phyloP scores from a whole-genome alignment of 768 basidiomycete species.

The Chiua virens region DNA sequence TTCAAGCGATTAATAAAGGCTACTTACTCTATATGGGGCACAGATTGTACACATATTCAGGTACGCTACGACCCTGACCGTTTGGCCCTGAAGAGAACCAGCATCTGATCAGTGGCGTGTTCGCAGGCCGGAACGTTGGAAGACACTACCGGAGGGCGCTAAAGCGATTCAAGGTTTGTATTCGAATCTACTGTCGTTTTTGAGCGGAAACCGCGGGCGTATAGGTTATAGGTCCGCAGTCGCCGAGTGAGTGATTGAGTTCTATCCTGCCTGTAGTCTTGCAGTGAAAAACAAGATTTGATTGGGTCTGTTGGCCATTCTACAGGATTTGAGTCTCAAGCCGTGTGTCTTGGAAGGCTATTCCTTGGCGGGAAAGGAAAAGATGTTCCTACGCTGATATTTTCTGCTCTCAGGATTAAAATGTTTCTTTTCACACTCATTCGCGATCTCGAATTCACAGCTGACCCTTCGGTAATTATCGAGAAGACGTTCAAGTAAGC shows the following conservation, averaged over 20 bases:
- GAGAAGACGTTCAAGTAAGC: conserved; percentile 66
- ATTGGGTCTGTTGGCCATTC: conserved; percentile 4
- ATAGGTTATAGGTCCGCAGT: conserved; percentile 64
- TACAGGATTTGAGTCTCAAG: not conserved
- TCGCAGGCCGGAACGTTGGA: conserved; percentile 55
- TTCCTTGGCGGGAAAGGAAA: not conserved
- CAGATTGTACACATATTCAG: conserved; percentile 63
- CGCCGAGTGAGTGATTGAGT: conserved; percentile 48
- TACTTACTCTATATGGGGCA: conserved; percentile 56
- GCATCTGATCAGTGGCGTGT: conserved; percentile 22
- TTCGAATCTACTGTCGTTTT: conserved; percentile 54
- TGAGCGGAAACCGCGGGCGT: conserved; percentile 58
- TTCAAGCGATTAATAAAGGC: conserved; percentile 59
- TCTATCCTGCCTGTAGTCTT: not conserved
- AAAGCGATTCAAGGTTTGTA: conserved; percentile 51
- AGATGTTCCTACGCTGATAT: conserved; percentile 12
- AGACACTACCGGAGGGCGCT: conserved; percentile 36
- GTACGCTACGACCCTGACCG: conserved; percentile 33
- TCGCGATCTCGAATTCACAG: conserved; percentile 54
- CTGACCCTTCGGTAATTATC: conserved; percentile 51
- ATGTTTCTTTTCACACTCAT: conserved; percentile 58
- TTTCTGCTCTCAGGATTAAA: conserved; percentile 51
- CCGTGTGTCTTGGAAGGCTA: conserved; percentile 1
- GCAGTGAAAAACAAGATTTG: conserved; percentile 4
- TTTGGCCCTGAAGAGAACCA: conserved; percentile 20